Conservation (phyloP, 1,284 basidiomycete genomes). For the Ustilago trichophora region DNA sequence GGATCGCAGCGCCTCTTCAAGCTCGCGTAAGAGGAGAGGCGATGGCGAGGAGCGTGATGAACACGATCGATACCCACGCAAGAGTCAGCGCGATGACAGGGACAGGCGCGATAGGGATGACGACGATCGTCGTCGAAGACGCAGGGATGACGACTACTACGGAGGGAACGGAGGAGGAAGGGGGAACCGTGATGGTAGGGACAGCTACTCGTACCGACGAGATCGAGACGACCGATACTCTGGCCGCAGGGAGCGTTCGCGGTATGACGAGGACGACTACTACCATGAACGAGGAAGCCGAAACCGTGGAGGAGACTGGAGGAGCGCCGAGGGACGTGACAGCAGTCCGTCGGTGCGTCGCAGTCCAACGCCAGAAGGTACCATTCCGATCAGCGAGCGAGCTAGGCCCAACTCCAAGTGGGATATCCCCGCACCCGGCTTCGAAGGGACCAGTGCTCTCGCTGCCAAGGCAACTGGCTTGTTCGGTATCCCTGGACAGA, state of each 20-base stretch:
- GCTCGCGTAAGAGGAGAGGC: conserved; percentile 17
- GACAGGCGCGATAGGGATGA: conserved; percentile 59
- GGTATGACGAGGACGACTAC: conserved; percentile 42
- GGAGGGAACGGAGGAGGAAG: conserved; percentile 12
- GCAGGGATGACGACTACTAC: conserved; percentile 48
- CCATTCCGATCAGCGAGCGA: conserved; percentile 82
- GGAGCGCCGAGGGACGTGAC: conserved; percentile 39
- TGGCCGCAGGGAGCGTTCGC: conserved; percentile 25
- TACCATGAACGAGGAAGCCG: conserved; percentile 68
- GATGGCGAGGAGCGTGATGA: conserved; percentile 41
- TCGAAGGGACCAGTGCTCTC: conserved; percentile 90
- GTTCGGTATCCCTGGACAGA: conserved; percentile 90
- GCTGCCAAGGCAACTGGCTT: conserved; percentile 97
- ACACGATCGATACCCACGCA: conserved; percentile 35
- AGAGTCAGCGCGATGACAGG: conserved; percentile 34
- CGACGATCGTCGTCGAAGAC: conserved; percentile 38
- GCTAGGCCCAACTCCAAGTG: conserved; percentile 88
- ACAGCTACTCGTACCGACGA: conserved; percentile 17
- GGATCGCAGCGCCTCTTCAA: conserved; percentile 19
- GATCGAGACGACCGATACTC: conserved; percentile 37
- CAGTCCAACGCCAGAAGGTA: conserved; percentile 89
- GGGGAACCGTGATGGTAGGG: conserved; percentile 24
- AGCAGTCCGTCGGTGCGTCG: conserved; percentile 77
- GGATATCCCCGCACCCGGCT: conserved; percentile 94
- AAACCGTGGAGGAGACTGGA: conserved; percentile 67